Evolutionary conservation across 768 basidiomycete genomes (phyloP).

Genomic region (Termitomyces titanicus): DNA sequence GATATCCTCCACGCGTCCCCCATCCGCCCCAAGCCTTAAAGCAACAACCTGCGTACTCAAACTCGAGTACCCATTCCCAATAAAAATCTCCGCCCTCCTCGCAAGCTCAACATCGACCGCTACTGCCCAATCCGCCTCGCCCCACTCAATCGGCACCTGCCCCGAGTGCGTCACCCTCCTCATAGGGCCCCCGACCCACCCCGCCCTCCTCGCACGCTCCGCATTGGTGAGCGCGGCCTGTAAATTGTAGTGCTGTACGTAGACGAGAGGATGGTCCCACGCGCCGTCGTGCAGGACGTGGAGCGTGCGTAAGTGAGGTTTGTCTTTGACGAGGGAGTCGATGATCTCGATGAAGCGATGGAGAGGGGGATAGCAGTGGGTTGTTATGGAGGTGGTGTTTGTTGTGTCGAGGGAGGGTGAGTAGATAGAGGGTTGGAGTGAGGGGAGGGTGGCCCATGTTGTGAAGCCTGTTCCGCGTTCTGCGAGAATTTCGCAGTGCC

Average conservation of each 20-base stretch:
- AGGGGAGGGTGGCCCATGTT: slow-evolving; percentile 46
- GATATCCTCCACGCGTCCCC: slow-evolving; percentile 32
- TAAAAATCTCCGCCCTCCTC: slow-evolving; percentile 37
- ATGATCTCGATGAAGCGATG: slow-evolving; percentile 38
- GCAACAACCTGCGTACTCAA: slow-evolving; percentile 41
- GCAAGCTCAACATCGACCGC: slow-evolving; percentile 45
- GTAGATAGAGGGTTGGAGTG: slow-evolving; percentile 25
- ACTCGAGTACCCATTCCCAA: slow-evolving; percentile 48
- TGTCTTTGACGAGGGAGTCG: slow-evolving; percentile 27
- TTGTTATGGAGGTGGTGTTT: slow-evolving; percentile 33
- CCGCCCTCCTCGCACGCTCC: slow-evolving; percentile 27
- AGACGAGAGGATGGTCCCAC: slow-evolving; percentile 43
- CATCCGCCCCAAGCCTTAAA: slow-evolving; percentile 35
- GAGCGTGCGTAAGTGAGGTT: slow-evolving; percentile 34
- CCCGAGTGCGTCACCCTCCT: slow-evolving; percentile 37
- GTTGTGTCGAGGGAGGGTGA: slow-evolving; percentile 32
- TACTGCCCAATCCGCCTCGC: slow-evolving; percentile 41
- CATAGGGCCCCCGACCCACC: slow-evolving; percentile 41
- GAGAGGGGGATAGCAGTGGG: slow-evolving; percentile 44
- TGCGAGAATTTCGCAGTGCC: slow-evolving; percentile 35
- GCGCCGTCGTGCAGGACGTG: slow-evolving; percentile 46
- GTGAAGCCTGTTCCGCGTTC: slow-evolving; percentile 35
- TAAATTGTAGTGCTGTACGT: slow-evolving; percentile 38
- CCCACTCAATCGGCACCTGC: slow-evolving; percentile 30
- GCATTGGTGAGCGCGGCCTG: slow-evolving; percentile 30